Conservation (phyloP, 306 rosid species). For the Pyrus betulifolia region DNA sequence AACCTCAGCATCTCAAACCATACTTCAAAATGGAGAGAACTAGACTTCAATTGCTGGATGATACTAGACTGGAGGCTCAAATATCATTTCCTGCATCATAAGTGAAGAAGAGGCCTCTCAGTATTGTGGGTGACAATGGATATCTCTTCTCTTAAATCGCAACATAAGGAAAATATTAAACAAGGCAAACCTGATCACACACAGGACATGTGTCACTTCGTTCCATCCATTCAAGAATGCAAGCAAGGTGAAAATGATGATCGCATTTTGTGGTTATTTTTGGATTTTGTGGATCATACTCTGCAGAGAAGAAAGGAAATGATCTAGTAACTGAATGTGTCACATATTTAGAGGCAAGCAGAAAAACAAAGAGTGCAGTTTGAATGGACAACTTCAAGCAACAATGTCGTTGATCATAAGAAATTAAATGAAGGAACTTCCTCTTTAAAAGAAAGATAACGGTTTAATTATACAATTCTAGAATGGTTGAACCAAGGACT, state of each 20-base stretch:
- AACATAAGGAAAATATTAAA: neutral
- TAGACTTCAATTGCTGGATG: conserved; percentile 10
- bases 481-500: conserved; percentile 5
- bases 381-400: neutral
- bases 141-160: neutral
- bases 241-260: conserved; percentile 93
- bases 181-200: conserved; percentile 69
- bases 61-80: conserved; percentile 61
- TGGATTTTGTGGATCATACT: conserved; percentile 78
- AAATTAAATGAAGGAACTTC: neutral
- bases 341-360: neutral
- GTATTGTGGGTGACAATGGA: neutral
- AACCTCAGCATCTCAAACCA: conserved; percentile 30
- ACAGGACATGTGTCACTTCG: conserved; percentile 88
- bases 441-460: neutral
- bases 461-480: neutral
- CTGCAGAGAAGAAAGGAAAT: conserved; percentile 39
- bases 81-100: conserved; percentile 65
- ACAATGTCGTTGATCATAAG: neutral
- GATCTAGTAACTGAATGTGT: conserved; percentile 2
- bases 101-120: neutral
- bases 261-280: conserved; percentile 64
- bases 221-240: conserved; percentile 99
- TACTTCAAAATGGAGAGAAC: conserved; percentile 17
- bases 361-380: neutral